Percentiles rank a stretch among this genome's conserved stretches.
Evolutionary conservation across 306 rosid species (phyloP).

Genomic region (Lupinus albus): DNA sequence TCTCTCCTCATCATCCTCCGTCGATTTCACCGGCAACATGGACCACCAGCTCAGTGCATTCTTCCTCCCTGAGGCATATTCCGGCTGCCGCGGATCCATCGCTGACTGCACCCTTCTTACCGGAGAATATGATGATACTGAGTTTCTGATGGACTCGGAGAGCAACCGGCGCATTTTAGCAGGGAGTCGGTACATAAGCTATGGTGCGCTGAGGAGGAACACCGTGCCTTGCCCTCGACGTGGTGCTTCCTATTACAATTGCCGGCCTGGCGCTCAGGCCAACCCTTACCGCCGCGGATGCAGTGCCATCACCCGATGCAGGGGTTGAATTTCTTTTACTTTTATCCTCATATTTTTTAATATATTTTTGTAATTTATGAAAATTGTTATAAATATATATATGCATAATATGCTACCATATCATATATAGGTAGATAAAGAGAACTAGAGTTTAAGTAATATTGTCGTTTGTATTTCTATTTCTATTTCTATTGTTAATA

Average conservation of each 20-base stretch:
- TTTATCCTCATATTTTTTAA: no score
- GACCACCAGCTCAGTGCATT: conserved; percentile 41
- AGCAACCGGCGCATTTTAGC: conserved; percentile 85
- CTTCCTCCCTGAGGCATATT: conserved; percentile 42
- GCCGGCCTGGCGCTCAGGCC: conserved; percentile 89
- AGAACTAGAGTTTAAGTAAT: conserved; percentile 40
- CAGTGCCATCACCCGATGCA: conserved; percentile 80
- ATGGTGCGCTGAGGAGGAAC: conserved; percentile 94
- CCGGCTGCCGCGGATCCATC: conserved; percentile 64
- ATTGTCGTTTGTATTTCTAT: conserved; percentile 20
- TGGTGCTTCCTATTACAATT: conserved; percentile 95
- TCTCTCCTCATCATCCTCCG: background rate
- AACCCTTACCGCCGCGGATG: conserved; percentile 92
- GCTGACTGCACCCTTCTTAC: conserved; percentile 62
- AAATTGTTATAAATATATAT: conserved; percentile 31
- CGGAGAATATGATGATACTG: conserved; percentile 54
- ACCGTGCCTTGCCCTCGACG: conserved; percentile 85
- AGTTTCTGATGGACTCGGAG: conserved; percentile 86
- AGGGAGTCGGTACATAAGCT: conserved; percentile 67
- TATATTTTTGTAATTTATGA: conserved; percentile 42
- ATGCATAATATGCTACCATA: no score
- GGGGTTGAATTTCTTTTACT: conserved; percentile 48
- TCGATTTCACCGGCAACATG: conserved; percentile 36
- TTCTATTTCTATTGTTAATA: conserved; percentile 41
- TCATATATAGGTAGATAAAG: conserved; percentile 27